Base-by-base conservation (phyloP, 768 basidiomycete species). In the Tubosaeta sp. region DNA sequence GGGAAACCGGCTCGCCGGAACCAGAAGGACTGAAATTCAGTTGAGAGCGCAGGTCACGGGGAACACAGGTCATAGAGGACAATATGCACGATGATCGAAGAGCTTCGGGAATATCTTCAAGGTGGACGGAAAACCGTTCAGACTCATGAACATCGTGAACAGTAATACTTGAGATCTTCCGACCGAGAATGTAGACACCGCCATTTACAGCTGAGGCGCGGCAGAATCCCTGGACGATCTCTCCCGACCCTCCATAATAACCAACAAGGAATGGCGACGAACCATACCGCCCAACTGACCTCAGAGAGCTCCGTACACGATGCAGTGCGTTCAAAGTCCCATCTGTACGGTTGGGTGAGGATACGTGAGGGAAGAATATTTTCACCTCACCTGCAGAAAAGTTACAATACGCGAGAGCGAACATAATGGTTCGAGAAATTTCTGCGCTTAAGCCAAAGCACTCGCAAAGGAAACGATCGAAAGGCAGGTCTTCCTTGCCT, bases 221-320 rank as follows among this genome's bases (percentile, higher is more conserved):
- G 64, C 83, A 86, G 61, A 89, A 98, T 2, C 94, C 95, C 69
- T 97, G 95, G 0, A 88, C 80, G 11, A 97, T 83, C 63, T 97
- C 95, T 5, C 95, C 95, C 0, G 86, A 76, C 17, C 93, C 91
- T 16, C 95, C 95, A 65, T 97, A 97, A 59, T 97, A 92, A 0
- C 92, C 92, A n/a, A 98, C 76, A 14, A 98, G 80, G 72, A 93
- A 97, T 2, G 94, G 84, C 0, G 84, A 84, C n/a, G 69, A 78
- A 67, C 95, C 95, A 62, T 97, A 97, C 29, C 91, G 78, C 3
- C 95, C 94, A 16, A 83, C 71, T 0, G 93, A 91, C 44, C 76
- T 83, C 13, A 97, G 74, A 64, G 89, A 93, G 22, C 75, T 71
- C 7, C 84, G 81, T 11, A 94, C 71, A 7, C 94, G 84, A n/a